phyloP scores from a whole-genome alignment of 2,329 filamentous ascomycete species.

The Penicillium polonicum region DNA sequence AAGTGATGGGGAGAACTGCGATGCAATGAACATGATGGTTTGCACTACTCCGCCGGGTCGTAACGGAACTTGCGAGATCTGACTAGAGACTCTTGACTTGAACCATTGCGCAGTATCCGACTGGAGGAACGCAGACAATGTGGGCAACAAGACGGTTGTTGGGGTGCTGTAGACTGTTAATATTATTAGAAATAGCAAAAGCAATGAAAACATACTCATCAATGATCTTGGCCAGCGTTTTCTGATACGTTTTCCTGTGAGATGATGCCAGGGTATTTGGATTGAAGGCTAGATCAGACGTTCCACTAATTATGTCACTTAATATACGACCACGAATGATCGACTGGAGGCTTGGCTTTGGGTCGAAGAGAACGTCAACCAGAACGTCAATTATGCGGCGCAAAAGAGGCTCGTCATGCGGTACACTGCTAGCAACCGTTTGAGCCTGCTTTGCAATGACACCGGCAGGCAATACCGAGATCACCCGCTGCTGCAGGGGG shows the following conservation, averaged over 20 bases:
- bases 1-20: conserved; percentile 42
- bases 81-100: conserved; percentile 36
- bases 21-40: conserved; percentile 44
- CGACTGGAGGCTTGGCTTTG: conserved; percentile 38
- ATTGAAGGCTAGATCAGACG: conserved; percentile 42
- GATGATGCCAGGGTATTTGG: conserved; percentile 22
- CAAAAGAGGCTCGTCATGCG: conserved; percentile 34
- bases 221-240: conserved; percentile 32
- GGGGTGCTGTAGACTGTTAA: conserved; percentile 35
- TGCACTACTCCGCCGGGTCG: conserved; percentile 44
- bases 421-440: conserved; percentile 15
- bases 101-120: conserved; percentile 41
- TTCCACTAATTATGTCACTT: conserved; percentile 42
- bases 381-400: conserved; percentile 31
- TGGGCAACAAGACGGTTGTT: conserved; percentile 36
- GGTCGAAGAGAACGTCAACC: conserved; percentile 34
- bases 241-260: conserved; percentile 21
- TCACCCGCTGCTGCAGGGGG: conserved; percentile 45
- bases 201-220: conserved; percentile 31
- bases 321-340: conserved; percentile 41
- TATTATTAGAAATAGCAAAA: background rate
- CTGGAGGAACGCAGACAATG: conserved; percentile 40
- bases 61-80: conserved; percentile 41
- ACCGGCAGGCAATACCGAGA: conserved; percentile 44
- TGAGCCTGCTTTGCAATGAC: conserved; percentile 41